Conservation (phyloP, 495 filamentous ascomycete species). For the Penicillium tannophilum region DNA sequence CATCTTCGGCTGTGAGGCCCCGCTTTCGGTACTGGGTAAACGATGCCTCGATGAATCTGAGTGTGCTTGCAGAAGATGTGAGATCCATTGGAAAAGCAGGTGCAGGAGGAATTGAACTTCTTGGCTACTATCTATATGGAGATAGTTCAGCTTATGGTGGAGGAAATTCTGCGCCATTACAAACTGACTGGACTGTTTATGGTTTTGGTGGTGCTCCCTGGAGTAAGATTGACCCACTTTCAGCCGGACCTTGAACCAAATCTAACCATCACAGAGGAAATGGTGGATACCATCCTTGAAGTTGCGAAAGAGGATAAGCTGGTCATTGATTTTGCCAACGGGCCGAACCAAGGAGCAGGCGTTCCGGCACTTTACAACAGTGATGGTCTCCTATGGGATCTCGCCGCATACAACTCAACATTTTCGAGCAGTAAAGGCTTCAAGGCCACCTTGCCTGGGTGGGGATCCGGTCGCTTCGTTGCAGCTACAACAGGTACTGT, state of each 20-base stretch:
- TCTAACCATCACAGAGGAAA: constrained; percentile 19
- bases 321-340: constrained; percentile 50
- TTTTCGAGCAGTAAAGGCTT: constrained; percentile 29
- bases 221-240: background rate
- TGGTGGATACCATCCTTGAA: constrained; percentile 39
- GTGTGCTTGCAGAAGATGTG: constrained; percentile 36
- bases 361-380: constrained; percentile 41
- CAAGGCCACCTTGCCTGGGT: constrained; percentile 38
- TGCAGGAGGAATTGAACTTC: constrained; percentile 45
- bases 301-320: constrained; percentile 41
- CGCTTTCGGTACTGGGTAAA: constrained; percentile 44
- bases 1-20: constrained; percentile 24
- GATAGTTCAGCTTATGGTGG: background rate
- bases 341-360: constrained; percentile 51
- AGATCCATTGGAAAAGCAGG: constrained; percentile 34
- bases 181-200: constrained; percentile 46
- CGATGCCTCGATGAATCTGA: constrained; percentile 40
- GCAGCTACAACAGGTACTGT: constrained; percentile 34
- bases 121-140: constrained; percentile 46
- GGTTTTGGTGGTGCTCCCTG: constrained; percentile 49
- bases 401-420: constrained; percentile 28
- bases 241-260: background rate
- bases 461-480: constrained; percentile 39
- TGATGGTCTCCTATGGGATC: constrained; percentile 40
- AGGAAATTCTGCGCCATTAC: background rate